These are phyloP conservation scores for Tilletia indica DNA, from an alignment of 1,284 basidiomycete genomes.

Conservation along the genomic window DNA sequence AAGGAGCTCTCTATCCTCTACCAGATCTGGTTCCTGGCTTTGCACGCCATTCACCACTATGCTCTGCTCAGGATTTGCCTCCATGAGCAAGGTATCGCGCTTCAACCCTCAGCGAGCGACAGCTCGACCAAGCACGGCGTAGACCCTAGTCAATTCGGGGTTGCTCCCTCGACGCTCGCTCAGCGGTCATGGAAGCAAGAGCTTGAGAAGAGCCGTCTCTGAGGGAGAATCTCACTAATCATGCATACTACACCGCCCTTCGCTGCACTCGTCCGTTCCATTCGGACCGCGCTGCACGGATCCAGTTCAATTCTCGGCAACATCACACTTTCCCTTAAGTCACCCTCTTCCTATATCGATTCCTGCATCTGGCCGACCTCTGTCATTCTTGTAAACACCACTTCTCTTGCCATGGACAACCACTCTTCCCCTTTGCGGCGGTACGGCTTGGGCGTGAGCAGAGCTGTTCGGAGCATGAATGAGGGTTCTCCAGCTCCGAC, in stretches of 20 bases:
- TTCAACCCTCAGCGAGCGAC: not conserved
- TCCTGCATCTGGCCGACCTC: no score
- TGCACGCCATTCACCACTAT: constrained; percentile 52
- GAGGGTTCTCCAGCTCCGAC: no score
- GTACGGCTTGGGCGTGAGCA: no score
- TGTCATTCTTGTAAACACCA: not conserved
- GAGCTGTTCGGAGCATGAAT: no score
- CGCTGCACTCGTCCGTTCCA: no score
- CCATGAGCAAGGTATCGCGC: constrained; percentile 10
- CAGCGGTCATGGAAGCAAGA: constrained; percentile 34
- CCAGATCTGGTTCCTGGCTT: constrained; percentile 47
- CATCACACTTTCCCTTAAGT: no score
- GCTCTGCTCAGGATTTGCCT: constrained; percentile 47
- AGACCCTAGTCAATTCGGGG: constrained; percentile 41
- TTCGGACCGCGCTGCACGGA: no score
- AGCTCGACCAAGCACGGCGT: constrained; percentile 26
- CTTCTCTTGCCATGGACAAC: constrained; percentile 10
- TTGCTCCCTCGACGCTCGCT: constrained; percentile 48
- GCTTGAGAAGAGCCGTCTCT: constrained; percentile 23
- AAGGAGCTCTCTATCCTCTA: not conserved
- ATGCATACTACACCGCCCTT: no score
- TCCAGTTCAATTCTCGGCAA: no score
- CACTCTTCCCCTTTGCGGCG: not conserved
- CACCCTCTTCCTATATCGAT: no score
- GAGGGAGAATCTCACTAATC: not conserved